Conservation (phyloP, 768 basidiomycete species). For the Trametopsis cervina region DNA sequence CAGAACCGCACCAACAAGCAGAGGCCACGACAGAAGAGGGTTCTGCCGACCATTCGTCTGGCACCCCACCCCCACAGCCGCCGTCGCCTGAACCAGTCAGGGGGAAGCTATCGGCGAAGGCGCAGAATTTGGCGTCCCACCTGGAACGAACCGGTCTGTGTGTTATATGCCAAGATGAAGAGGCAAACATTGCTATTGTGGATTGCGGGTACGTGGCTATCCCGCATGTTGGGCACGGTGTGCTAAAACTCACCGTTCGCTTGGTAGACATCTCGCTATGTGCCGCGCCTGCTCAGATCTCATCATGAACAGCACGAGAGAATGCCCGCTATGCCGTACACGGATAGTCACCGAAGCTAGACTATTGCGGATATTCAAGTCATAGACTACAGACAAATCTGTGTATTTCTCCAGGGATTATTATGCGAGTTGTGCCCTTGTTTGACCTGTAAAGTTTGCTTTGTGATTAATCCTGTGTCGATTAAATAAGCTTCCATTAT, state of each 20-base stretch:
- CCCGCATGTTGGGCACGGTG: background rate
- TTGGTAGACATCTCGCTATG: slow-evolving; percentile 67
- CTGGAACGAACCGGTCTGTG: slow-evolving; percentile 73
- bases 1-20: background rate
- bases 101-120: slow-evolving; percentile 28
- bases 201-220: slow-evolving; percentile 76
- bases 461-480: too few relatives aligned
- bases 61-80: slow-evolving; percentile 4
- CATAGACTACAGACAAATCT: slow-evolving; percentile 22
- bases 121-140: slow-evolving; percentile 31
- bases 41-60: background rate
- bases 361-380: slow-evolving; percentile 69
- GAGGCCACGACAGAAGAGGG: background rate
- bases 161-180: slow-evolving; percentile 91
- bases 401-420: too few relatives aligned
- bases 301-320: slow-evolving; percentile 70
- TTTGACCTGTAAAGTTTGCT: too few relatives aligned
- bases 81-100: slow-evolving; percentile 7
- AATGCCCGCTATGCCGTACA: slow-evolving; percentile 89
- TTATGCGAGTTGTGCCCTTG: background rate
- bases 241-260: slow-evolving; percentile 4
- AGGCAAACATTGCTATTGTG: slow-evolving; percentile 88
- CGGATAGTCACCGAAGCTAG: slow-evolving; percentile 80
- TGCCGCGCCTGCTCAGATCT: slow-evolving; percentile 74
- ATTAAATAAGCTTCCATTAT: too few relatives aligned